Conservation (phyloP, 2,329 filamentous ascomycete species). For the Ceratocystis eucalypticola region DNA sequence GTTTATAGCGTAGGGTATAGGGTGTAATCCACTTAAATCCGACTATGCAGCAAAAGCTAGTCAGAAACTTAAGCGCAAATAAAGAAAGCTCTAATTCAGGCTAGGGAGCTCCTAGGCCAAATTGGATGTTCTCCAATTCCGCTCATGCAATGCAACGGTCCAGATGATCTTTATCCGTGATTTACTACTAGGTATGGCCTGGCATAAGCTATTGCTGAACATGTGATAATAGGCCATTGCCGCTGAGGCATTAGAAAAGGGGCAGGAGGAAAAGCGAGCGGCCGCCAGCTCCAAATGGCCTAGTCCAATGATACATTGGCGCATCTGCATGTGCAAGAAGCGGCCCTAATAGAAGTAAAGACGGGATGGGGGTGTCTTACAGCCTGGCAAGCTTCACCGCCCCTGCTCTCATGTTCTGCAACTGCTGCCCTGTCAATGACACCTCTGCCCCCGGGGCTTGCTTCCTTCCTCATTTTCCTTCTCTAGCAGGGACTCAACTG, state of each 20-base stretch:
- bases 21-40: not conserved
- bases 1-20: not conserved
- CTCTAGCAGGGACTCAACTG: not conserved
- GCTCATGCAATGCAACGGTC: not conserved
- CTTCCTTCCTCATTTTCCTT: not conserved
- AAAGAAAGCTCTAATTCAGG: not conserved
- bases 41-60: not conserved
- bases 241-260: not conserved
- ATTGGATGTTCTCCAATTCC: not conserved
- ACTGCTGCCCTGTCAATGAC: not conserved
- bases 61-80: not conserved
- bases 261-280: not conserved
- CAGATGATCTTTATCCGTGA: not conserved
- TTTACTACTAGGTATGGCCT: not conserved
- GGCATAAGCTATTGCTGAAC: not conserved
- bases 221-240: not conserved
- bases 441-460: not conserved
- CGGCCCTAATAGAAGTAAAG: not conserved
- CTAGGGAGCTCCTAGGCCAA: not conserved
- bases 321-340: not conserved
- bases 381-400: not conserved
- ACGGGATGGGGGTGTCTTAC: not conserved
- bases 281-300: not conserved
- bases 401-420: not conserved
- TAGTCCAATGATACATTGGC: not conserved